Percentiles rank a stretch among this genome's conserved stretches.
Conservation (phyloP, 768 basidiomycete genomes). For the Russula earlei region DNA sequence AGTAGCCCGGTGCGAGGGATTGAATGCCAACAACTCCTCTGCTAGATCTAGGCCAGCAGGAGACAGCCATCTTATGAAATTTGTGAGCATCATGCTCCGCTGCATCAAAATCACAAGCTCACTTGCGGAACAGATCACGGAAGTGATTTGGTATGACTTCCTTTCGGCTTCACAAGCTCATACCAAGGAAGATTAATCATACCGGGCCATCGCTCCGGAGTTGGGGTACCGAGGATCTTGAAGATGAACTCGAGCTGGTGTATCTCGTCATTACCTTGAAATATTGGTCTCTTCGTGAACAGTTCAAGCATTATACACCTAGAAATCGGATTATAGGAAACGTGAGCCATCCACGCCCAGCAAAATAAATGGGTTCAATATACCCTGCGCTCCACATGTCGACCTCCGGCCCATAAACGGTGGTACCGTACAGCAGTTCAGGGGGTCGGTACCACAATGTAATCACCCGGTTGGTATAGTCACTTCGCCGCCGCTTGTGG, state of each 20-base stretch:
- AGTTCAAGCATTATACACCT: conserved; percentile 99
- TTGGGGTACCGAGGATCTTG: conserved; percentile 84
- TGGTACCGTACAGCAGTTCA: conserved; percentile 89
- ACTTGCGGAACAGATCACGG: conserved; percentile 81
- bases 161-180: conserved; percentile 90
- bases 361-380: conserved; percentile 20
- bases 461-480: conserved; percentile 99
- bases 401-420: conserved; percentile 92
- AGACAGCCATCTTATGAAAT: conserved; percentile 61
- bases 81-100: neutral
- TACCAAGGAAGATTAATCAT: conserved; percentile 90
- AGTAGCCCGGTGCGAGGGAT: conserved; percentile 67
- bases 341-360: neutral
- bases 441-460: conserved; percentile 98
- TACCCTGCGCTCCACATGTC: conserved; percentile 99
- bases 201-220: conserved; percentile 70
- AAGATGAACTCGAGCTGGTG: conserved; percentile 93
- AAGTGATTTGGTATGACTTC: conserved; percentile 67
- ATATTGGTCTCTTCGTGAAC: conserved; percentile 91
- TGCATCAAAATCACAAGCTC: conserved; percentile 18
- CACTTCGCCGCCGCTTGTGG: conserved; percentile 77
- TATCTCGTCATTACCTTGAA: conserved; percentile 97
- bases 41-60: conserved; percentile 83
- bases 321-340: neutral
- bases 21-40: conserved; percentile 67